Conservation (phyloP, 495 filamentous ascomycete species). For the Penicillium egyptiacum region DNA sequence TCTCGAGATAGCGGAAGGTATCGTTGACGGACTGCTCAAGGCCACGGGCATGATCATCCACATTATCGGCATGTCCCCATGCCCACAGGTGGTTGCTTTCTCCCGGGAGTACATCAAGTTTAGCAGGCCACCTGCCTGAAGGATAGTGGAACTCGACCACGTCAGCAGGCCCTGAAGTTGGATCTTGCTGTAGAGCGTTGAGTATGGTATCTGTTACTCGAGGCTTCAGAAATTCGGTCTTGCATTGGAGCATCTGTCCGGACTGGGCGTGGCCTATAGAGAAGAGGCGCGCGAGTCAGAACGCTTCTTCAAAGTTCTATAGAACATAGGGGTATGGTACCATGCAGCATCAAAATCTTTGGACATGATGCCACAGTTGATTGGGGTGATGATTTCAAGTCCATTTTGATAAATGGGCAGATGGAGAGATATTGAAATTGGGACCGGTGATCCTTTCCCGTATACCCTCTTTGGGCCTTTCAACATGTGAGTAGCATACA, state of each 20-base stretch:
- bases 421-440: not conserved
- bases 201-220: not conserved
- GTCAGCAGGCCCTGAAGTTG: not conserved
- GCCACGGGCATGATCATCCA: not conserved
- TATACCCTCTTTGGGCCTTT: not conserved
- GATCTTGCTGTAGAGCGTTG: not conserved
- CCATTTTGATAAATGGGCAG: not conserved
- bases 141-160: slow-evolving; percentile 9
- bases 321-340: not conserved
- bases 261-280: slow-evolving; percentile 13
- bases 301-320: not conserved
- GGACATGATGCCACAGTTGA: not conserved
- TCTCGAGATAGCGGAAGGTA: not conserved
- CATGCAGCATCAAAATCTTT: slow-evolving; percentile 3
- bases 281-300: not conserved
- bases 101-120: not conserved
- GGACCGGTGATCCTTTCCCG: not conserved
- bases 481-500: not conserved
- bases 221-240: slow-evolving; percentile 15
- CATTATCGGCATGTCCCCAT: slow-evolving; percentile 6
- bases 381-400: not conserved
- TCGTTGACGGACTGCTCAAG: not conserved
- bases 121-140: not conserved
- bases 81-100: slow-evolving; percentile 5
- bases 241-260: slow-evolving; percentile 13